Percentiles rank a stretch among this genome's conserved stretches.
Conservation (phyloP, 2,329 filamentous ascomycete species). For the Diaporthe vaccinii region DNA sequence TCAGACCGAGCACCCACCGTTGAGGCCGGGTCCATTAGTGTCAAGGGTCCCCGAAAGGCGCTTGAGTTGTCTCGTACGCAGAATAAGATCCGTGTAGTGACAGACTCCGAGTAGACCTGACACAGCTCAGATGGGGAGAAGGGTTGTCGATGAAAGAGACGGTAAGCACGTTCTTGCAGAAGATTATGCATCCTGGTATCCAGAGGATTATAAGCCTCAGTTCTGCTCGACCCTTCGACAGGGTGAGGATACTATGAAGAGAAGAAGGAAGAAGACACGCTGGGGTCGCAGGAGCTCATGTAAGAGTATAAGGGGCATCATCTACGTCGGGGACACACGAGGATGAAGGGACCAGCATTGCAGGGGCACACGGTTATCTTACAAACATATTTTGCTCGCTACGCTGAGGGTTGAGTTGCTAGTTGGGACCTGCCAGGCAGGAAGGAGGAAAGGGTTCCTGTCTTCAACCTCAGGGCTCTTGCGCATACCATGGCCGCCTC, state of each 20-base stretch:
- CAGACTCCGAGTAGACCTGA: constrained; percentile 31
- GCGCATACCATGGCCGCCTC: not conserved
- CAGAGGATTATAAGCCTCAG: not conserved
- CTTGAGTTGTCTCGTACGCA: constrained; percentile 35
- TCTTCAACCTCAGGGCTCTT: constrained; percentile 31
- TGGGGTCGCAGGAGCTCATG: not conserved
- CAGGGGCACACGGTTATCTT: constrained; percentile 19
- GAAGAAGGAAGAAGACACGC: not conserved
- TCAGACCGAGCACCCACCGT: constrained; percentile 5
- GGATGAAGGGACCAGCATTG: constrained; percentile 7
- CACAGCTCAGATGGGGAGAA: not conserved
- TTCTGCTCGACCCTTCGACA: not conserved
- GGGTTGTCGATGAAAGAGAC: not conserved
- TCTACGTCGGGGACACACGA: not conserved
- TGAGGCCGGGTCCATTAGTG: constrained; percentile 36
- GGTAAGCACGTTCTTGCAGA: no score
- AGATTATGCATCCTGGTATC: not conserved
- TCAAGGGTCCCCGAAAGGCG: constrained; percentile 36
- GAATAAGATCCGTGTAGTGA: constrained; percentile 36
- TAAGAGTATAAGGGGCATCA: constrained; percentile 26
- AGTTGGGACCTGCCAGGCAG: constrained; percentile 1
- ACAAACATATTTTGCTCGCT: constrained; percentile 25
- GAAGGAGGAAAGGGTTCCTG: constrained; percentile 27
- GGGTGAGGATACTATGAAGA: not conserved
- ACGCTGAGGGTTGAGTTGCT: not conserved